phyloP scores from a whole-genome alignment of 192 early-diverging fungal genomes.

The Umbelopsis sp. region DNA sequence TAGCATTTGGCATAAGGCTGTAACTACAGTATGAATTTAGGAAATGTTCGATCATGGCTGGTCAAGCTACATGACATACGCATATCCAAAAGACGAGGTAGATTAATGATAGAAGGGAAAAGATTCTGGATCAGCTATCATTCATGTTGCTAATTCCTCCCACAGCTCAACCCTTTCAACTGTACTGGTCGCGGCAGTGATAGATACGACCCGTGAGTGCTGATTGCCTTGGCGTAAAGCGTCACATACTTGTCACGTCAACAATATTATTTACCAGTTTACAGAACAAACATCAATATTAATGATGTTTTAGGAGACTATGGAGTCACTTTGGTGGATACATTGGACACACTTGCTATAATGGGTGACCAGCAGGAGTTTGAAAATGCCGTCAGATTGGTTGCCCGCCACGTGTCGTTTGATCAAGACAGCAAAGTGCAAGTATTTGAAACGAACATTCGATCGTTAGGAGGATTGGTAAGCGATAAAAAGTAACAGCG shows the following conservation, averaged over 20 bases:
- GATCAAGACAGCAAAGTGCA: slow-evolving; percentile 87
- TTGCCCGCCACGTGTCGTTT: slow-evolving; percentile 70
- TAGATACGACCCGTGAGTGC: slow-evolving; percentile 54
- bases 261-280: background rate
- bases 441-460: slow-evolving; percentile 95
- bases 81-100: slow-evolving; percentile 87
- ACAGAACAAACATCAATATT: slow-evolving; percentile 54
- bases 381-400: slow-evolving; percentile 60
- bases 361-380: slow-evolving; percentile 70
- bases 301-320: slow-evolving; percentile 98
- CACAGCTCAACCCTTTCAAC: slow-evolving; percentile 74
- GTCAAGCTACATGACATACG: slow-evolving; percentile 77
- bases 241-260: background rate
- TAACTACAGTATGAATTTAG: slow-evolving; percentile 27
- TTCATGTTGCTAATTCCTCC: background rate
- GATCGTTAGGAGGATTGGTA: slow-evolving; percentile 83
- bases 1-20: background rate
- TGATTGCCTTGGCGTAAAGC: background rate
- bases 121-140: background rate
- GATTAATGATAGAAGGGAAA: background rate
- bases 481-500: background rate
- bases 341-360: slow-evolving; percentile 83
- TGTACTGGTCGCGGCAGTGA: slow-evolving; percentile 81
- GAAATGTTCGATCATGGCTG: slow-evolving; percentile 82
- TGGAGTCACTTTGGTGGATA: slow-evolving; percentile 91